Percentiles rank a stretch among this genome's conserved stretches.
phyloP scores from a whole-genome alignment of 1,284 basidiomycete species.

The Cryptococcus maquisensis region DNA sequence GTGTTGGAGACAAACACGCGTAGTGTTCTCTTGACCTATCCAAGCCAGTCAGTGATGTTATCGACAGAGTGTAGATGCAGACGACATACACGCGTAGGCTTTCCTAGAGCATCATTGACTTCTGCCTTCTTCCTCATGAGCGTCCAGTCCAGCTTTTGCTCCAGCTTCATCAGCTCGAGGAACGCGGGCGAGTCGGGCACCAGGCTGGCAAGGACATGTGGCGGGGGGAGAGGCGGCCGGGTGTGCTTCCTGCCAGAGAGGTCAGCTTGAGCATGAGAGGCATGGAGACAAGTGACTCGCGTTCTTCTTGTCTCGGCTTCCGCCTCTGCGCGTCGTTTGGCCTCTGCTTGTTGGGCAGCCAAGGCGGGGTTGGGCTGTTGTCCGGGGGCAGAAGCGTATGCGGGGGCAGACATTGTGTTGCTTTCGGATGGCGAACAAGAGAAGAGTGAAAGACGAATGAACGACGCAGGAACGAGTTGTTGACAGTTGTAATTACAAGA shows the following conservation, averaged over 20 bases:
- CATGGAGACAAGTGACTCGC: too few relatives aligned
- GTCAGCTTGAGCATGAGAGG: not conserved
- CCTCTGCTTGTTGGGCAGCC: constrained; percentile 1
- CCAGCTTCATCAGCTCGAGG: constrained; percentile 77
- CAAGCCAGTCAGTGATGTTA: not conserved
- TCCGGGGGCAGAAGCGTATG: not conserved
- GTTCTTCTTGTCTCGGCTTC: constrained; percentile 9
- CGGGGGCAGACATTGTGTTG: constrained; percentile 10
- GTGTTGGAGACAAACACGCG: constrained; percentile 87
- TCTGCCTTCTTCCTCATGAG: constrained; percentile 85
- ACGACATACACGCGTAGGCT: constrained; percentile 47
- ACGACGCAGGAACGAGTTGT: not conserved
- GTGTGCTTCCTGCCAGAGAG: constrained; percentile 27
- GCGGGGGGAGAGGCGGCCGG: constrained; percentile 45
- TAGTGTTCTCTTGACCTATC: constrained; percentile 74
- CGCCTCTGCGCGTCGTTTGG: constrained; percentile 14
- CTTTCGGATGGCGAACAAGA: constrained; percentile 17
- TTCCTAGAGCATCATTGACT: constrained; percentile 70
- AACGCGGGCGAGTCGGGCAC: constrained; percentile 82
- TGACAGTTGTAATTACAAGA: constrained; percentile 1
- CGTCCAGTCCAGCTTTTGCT: constrained; percentile 92
- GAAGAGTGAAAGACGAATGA: not conserved
- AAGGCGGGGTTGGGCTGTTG: not conserved
- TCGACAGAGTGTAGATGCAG: not conserved
- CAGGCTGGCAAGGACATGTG: constrained; percentile 43